Conservation (phyloP, 2,329 filamentous ascomycete species). For the Graphilbum sp. region DNA sequence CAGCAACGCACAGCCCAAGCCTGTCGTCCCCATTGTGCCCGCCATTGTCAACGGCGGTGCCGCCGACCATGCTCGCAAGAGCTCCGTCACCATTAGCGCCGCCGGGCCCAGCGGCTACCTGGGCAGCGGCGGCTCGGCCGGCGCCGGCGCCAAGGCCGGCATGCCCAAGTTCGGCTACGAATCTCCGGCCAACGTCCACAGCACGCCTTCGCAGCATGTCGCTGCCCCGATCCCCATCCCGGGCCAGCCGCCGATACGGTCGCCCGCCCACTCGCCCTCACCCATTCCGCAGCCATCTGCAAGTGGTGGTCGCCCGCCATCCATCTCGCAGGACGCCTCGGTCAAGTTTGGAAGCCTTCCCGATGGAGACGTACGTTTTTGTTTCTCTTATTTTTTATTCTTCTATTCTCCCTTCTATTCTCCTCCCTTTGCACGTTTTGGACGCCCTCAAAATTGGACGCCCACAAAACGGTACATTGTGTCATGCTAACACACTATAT, state of each 20-base stretch:
- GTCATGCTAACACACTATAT: background rate
- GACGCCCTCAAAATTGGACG: too few species aligned
- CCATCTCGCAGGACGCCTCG: constrained; percentile 49
- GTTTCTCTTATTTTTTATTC: constrained; percentile 3
- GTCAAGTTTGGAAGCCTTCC: constrained; percentile 74
- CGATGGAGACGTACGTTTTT: constrained; percentile 56
- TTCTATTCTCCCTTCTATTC: constrained; percentile 11
- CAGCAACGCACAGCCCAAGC: constrained; percentile 14
- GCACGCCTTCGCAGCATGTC: constrained; percentile 41
- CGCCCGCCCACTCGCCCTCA: constrained; percentile 76
- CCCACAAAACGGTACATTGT: too few species aligned
- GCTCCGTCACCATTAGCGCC: constrained; percentile 81
- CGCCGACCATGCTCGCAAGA: constrained; percentile 65
- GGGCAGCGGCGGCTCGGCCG: constrained; percentile 53
- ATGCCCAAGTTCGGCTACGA: constrained; percentile 71
- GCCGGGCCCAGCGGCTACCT: constrained; percentile 61
- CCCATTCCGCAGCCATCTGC: constrained; percentile 81
- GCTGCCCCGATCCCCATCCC: constrained; percentile 47
- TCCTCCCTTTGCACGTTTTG: too few species aligned
- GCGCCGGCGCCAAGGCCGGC: constrained; percentile 38
- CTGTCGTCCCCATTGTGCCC: constrained; percentile 28
- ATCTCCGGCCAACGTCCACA: constrained; percentile 50
- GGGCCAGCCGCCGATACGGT: constrained; percentile 47
- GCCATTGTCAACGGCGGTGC: constrained; percentile 54
- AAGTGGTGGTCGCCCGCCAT: constrained; percentile 73